Evolutionary conservation across 495 filamentous ascomycete genomes (phyloP).

Genomic region (Pyronema omphalodes): DNA sequence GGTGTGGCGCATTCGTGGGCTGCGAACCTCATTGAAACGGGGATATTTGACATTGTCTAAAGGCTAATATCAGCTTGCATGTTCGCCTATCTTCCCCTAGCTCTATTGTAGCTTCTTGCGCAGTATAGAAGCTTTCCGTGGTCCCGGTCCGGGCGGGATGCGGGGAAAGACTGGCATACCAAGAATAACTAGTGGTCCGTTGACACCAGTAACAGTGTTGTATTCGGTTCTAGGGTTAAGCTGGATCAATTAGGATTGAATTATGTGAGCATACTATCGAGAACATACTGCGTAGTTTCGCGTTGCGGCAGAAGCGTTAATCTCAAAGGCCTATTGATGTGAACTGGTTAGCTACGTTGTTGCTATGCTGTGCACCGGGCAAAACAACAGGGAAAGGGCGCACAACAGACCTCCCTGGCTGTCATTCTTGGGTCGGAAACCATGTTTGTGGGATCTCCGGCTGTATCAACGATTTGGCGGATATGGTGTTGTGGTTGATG

Average conservation of each 20-base stretch:
- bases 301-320: slow-evolving; percentile 23
- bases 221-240: slow-evolving; percentile 34
- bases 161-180: slow-evolving; percentile 35
- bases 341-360: slow-evolving; percentile 6
- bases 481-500: not conserved
- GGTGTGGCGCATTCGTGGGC: not conserved
- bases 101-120: not conserved
- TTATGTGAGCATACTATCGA: not conserved
- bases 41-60: slow-evolving; percentile 82
- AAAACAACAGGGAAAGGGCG: not conserved
- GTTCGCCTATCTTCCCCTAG: not conserved
- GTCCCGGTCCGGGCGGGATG: not conserved
- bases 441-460: not conserved
- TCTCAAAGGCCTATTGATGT: slow-evolving; percentile 19
- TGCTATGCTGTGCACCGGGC: not conserved
- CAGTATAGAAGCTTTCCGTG: not conserved
- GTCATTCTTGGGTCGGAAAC: slow-evolving; percentile 17
- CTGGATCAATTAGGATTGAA: not conserved
- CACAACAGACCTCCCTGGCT: slow-evolving; percentile 17
- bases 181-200: slow-evolving; percentile 90
- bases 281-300: slow-evolving; percentile 21
- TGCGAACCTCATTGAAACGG: slow-evolving; percentile 56
- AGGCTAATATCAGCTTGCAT: slow-evolving; percentile 1
- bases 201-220: slow-evolving; percentile 96
- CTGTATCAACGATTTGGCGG: not conserved